Evolutionary conservation across 768 basidiomycete genomes (phyloP), one percentile per base, ranked within the genome.

Genomic region (Amyloporia xantha): DNA sequence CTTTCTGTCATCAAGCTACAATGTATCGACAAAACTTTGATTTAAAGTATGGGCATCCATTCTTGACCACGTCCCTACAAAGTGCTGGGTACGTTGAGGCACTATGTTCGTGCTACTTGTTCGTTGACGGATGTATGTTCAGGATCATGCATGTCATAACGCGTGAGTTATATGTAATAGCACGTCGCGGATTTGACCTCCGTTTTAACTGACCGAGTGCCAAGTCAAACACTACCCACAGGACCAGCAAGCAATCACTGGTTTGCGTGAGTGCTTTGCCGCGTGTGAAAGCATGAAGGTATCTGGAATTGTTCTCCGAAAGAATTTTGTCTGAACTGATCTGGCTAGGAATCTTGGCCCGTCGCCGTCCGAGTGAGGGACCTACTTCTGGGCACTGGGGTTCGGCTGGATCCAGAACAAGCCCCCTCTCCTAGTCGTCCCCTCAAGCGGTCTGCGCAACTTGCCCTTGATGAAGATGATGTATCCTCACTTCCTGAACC

Each of bases 141-240:
- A 88, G 87, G 23, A 83, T 89, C 53, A 85, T 88, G 85, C 85
- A 89, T 58, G 74, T 87, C 39, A 66, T 85, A 54, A 84, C 83
- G 11, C 60, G 87, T 86, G 63, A 51, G 44, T 27, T 23, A 20
- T 30, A 9, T 43, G 23, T 12, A 21, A 9, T 12, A 25, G 41
- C 5, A 43, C 10, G 19, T 19, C 41, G 5, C 4, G 2, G 35
- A 21, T 3, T 36, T n/a, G n/a, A n/a, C 4, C 24, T 41, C 36
- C 11, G 11, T 44, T 48, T 45, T 56, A 47, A 26, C 44, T 58
- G 39, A 52, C 23, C 4, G 13, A 9, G 9, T 49, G 43, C 4
- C 10, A 52, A 90, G 87, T 90, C 61, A 81, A 77, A 15, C 68
- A 85, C 49, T 76, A 78, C 15, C 83, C 87, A 17, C 73, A 77